These are phyloP conservation scores for Inonotus hispidus DNA, from an alignment of 1,284 basidiomycete species.

Conservation along the genomic window DNA sequence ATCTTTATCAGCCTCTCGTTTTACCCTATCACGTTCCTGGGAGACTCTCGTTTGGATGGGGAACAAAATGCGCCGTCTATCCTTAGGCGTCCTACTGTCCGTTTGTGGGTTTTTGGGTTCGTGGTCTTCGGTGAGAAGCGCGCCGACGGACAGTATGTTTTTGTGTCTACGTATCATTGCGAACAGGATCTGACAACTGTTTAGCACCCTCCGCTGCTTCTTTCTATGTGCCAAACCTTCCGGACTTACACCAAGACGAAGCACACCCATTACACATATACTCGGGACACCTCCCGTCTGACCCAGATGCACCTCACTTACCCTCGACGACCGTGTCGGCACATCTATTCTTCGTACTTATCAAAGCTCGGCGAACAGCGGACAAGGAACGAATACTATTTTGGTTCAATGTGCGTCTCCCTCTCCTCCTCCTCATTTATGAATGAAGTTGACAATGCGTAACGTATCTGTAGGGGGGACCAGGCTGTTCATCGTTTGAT, in stretches of 20 bases:
- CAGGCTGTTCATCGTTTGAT: conserved; percentile 96
- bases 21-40: not conserved
- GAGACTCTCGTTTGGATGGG: not conserved
- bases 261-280: conserved; percentile 72
- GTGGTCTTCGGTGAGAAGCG: conserved; percentile 21
- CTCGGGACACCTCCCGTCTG: conserved; percentile 77
- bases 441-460: not conserved
- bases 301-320: conserved; percentile 54
- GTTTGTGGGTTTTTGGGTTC: not conserved
- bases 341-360: conserved; percentile 87
- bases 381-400: conserved; percentile 88
- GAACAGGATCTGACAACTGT: not conserved
- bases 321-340: conserved; percentile 57
- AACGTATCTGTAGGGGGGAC: conserved; percentile 63
- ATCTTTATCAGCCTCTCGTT: not conserved
- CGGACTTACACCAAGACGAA: conserved; percentile 68
- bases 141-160: conserved; percentile 45
- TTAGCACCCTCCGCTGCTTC: conserved; percentile 75
- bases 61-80: not conserved
- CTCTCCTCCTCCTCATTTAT: not conserved
- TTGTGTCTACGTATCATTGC: not conserved
- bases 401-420: conserved; percentile 85
- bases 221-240: conserved; percentile 76
- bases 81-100: conserved; percentile 1
- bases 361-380: conserved; percentile 82